phyloP scores from a whole-genome alignment of 768 basidiomycete genomes.

The Sutorius australiensis region DNA sequence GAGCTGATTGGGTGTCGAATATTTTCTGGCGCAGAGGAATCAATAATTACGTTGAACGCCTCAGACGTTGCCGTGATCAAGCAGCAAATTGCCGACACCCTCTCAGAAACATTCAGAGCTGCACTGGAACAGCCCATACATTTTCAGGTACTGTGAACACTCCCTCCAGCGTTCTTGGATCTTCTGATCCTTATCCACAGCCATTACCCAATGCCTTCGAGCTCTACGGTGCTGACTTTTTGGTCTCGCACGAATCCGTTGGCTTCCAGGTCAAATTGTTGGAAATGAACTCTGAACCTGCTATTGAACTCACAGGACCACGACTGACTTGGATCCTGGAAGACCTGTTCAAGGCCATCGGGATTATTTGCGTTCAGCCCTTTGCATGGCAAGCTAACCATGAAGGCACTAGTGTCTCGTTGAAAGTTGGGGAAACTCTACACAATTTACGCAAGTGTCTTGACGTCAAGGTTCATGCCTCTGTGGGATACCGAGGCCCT shows the following conservation, averaged over 20 bases:
- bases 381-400: constrained; percentile 34
- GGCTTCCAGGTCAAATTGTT: constrained; percentile 67
- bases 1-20: constrained; percentile 71
- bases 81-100: constrained; percentile 56
- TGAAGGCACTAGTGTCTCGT: constrained; percentile 21
- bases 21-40: constrained; percentile 32
- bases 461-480: constrained; percentile 47
- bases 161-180: background rate
- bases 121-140: constrained; percentile 77
- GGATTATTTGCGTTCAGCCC: constrained; percentile 64
- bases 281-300: constrained; percentile 94
- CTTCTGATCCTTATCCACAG: constrained; percentile 36
- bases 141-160: constrained; percentile 60
- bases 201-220: constrained; percentile 90
- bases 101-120: constrained; percentile 83
- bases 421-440: constrained; percentile 51
- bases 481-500: constrained; percentile 4
- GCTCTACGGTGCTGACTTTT: constrained; percentile 90
- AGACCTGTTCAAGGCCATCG: constrained; percentile 73
- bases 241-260: constrained; percentile 50
- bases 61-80: constrained; percentile 51
- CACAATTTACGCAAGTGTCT: constrained; percentile 66
- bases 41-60: constrained; percentile 16
- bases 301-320: constrained; percentile 88
- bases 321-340: constrained; percentile 77